A percentile compares a stretch with the other conserved stretches of the same genome.
Evolutionary conservation across 1,284 basidiomycete species (phyloP).

Genomic region (Moesziomyces antarcticus): DNA sequence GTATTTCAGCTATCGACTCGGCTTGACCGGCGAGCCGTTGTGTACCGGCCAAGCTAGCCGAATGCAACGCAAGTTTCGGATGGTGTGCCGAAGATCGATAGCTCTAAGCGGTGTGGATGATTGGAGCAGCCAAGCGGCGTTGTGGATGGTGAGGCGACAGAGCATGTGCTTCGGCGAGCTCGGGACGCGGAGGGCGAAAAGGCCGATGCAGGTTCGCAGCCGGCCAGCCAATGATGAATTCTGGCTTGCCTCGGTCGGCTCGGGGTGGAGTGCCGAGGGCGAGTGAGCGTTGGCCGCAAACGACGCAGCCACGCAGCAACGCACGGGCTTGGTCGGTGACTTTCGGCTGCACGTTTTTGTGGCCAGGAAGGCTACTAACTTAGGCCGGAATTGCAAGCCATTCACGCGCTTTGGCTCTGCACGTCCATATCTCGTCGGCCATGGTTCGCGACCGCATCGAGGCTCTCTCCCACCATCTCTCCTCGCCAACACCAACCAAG

Average conservation of each 20-base stretch:
- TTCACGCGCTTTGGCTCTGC: neutral
- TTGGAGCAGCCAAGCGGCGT: neutral
- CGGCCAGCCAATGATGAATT: neutral
- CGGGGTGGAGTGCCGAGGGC: neutral
- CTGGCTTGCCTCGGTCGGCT: too few species aligned
- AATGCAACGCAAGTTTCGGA: neutral
- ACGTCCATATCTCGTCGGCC: neutral
- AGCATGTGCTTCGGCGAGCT: slow-evolving; percentile 21
- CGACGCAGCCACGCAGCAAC: too few species aligned
- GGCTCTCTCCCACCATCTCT: slow-evolving; percentile 10
- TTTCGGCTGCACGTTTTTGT: neutral
- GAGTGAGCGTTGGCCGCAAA: neutral
- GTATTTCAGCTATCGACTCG: too few species aligned
- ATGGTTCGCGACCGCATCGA: slow-evolving; percentile 7
- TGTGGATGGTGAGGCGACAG: neutral
- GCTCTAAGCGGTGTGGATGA: neutral
- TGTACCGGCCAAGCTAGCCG: neutral
- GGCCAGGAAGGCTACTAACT: neutral
- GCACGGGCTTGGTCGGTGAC: slow-evolving; percentile 2
- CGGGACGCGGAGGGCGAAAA: slow-evolving; percentile 31
- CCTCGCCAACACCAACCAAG: neutral
- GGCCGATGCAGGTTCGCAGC: slow-evolving; percentile 7
- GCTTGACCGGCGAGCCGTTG: neutral
- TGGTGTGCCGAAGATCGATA: neutral
- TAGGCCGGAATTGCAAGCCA: neutral